phyloP scores from a whole-genome alignment of 169 alveolate species.

The Plasmodium gaboni region DNA sequence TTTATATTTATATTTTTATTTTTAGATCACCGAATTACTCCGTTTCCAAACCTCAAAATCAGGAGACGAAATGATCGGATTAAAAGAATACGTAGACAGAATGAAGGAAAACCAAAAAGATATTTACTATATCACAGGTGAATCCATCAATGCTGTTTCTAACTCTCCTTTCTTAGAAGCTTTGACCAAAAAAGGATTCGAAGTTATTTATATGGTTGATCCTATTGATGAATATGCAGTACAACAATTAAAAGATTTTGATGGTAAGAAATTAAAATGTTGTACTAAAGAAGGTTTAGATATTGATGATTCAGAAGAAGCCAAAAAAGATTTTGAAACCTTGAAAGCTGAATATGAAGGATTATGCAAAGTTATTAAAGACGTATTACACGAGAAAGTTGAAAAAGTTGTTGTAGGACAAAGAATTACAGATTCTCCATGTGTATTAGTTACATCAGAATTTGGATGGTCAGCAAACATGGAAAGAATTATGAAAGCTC shows the following conservation, averaged over 20 bases:
- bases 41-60: constrained; percentile 98
- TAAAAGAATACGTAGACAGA: constrained; percentile 98
- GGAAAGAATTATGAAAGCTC: constrained; percentile 99
- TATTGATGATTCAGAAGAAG: constrained; percentile 97
- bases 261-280: constrained; percentile 97
- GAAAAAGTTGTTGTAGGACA: constrained; percentile 97
- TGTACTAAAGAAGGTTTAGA: constrained; percentile 98
- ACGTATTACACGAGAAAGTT: constrained; percentile 98
- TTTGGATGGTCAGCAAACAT: constrained; percentile 99
- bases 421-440: constrained; percentile 98
- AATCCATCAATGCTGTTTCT: constrained; percentile 96
- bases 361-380: constrained; percentile 97
- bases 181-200: constrained; percentile 96
- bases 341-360: constrained; percentile 97
- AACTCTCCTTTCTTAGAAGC: constrained; percentile 99
- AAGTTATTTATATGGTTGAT: constrained; percentile 99
- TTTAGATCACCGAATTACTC: constrained; percentile 95
- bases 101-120: constrained; percentile 99
- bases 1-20: background rate
- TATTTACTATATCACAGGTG: constrained; percentile 99
- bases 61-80: constrained; percentile 98
- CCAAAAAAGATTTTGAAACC: constrained; percentile 97
- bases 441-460: constrained; percentile 99
- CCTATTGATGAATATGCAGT: constrained; percentile 99
- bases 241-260: constrained; percentile 97